A percentile compares a stretch with the other conserved stretches of the same genome.
phyloP scores from a whole-genome alignment of 768 basidiomycete genomes.

The Pleurotus giganteus region DNA sequence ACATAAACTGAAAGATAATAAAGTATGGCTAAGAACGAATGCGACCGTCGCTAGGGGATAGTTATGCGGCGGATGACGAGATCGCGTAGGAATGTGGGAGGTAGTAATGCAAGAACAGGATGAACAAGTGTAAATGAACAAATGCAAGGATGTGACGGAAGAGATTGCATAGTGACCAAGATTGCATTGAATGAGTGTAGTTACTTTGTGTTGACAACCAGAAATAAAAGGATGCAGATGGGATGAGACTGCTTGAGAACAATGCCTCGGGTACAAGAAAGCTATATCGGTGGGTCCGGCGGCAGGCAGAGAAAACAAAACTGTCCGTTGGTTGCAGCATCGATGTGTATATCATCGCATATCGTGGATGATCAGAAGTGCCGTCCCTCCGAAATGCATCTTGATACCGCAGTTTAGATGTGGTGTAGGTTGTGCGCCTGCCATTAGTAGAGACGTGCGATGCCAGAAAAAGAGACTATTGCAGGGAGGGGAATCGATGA shows the following conservation, averaged over 20 bases:
- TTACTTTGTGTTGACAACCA: constrained; percentile 34
- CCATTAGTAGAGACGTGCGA: constrained; percentile 43
- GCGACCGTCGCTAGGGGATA: constrained; percentile 34
- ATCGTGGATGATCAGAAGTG: constrained; percentile 21
- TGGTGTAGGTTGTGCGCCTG: constrained; percentile 46
- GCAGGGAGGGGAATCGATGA: constrained; percentile 67
- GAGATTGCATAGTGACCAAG: constrained; percentile 13
- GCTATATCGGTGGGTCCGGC: constrained; percentile 27
- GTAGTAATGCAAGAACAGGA: constrained; percentile 15
- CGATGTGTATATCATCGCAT: constrained; percentile 22
- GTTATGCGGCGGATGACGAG: constrained; percentile 1
- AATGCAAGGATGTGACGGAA: constrained; percentile 3
- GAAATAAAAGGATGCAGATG: constrained; percentile 35
- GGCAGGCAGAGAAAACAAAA: constrained; percentile 31
- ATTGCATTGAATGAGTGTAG: constrained; percentile 35
- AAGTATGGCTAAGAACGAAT: constrained; percentile 70
- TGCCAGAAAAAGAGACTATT: constrained; percentile 50
- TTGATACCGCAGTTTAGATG: constrained; percentile 22
- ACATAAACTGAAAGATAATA: constrained; percentile 56
- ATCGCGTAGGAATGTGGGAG: constrained; percentile 14
- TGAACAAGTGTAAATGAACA: constrained; percentile 12
- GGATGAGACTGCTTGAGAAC: constrained; percentile 23
- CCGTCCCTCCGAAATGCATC: constrained; percentile 25
- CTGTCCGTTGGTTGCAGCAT: constrained; percentile 24
- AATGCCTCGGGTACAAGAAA: constrained; percentile 22